Conservation (phyloP, 805 yeast species). For the Suhomyces sp. region DNA sequence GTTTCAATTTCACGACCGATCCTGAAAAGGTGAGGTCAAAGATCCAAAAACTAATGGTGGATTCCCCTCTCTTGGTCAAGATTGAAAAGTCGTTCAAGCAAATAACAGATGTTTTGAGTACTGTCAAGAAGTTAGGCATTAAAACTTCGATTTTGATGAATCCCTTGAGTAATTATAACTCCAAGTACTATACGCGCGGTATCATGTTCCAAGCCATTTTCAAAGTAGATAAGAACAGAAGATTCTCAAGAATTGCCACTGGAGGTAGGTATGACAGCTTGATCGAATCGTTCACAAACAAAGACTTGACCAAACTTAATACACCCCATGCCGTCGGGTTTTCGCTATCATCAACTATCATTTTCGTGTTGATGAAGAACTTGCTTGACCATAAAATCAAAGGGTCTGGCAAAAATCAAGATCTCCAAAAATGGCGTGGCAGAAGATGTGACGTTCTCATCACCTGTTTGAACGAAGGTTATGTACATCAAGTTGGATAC, state of each 20-base stretch:
- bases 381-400: conserved; percentile 15
- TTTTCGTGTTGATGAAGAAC: conserved; percentile 36
- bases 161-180: conserved; percentile 83
- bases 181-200: conserved; percentile 73
- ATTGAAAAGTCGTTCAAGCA: conserved; percentile 64
- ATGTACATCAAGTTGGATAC: conserved; percentile 58
- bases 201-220: conserved; percentile 85
- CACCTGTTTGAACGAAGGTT: conserved; percentile 58
- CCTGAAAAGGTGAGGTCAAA: conserved; percentile 61
- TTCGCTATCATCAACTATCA: conserved; percentile 56
- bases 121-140: conserved; percentile 58
- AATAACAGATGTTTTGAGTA: conserved; percentile 54
- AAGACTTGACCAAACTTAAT: conserved; percentile 19
- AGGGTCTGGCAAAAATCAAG: background rate
- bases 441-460: conserved; percentile 78
- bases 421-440: conserved; percentile 19
- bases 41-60: conserved; percentile 68
- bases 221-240: conserved; percentile 51
- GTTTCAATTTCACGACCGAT: conserved; percentile 74
- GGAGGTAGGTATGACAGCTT: conserved; percentile 92
- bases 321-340: conserved; percentile 74
- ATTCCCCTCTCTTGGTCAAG: conserved; percentile 58
- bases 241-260: conserved; percentile 61
- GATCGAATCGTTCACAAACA: conserved; percentile 61
- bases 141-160: conserved; percentile 57